A percentile compares a stretch with the other conserved stretches of the same genome.
These are phyloP conservation scores for Wallacemonas collosoma DNA, from an alignment of 208 protist species.

Conservation along the genomic window DNA sequence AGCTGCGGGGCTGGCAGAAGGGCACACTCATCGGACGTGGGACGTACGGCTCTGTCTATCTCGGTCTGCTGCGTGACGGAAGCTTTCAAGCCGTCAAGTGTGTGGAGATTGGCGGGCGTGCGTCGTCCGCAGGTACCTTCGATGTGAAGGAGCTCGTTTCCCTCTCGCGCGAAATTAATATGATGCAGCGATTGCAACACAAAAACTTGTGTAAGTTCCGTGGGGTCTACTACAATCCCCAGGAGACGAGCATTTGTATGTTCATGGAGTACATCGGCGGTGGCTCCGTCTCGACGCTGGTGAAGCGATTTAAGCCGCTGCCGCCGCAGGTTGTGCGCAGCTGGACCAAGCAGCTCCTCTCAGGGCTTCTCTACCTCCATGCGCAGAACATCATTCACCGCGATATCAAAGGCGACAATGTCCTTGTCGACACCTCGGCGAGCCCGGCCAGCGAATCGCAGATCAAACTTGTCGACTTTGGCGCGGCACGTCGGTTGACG, in stretches of 20 bases:
- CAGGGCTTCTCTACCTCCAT: constrained; percentile 88
- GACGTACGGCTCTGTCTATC: constrained; percentile 92
- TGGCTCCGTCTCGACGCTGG: constrained; percentile 78
- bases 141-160: constrained; percentile 79
- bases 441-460: constrained; percentile 57
- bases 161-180: constrained; percentile 90
- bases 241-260: constrained; percentile 77
- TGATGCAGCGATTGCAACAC: constrained; percentile 91
- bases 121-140: constrained; percentile 46
- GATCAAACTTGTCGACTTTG: constrained; percentile 93
- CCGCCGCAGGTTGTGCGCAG: constrained; percentile 77
- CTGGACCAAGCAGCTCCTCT: constrained; percentile 88
- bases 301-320: constrained; percentile 90
- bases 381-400: constrained; percentile 92
- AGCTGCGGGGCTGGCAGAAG: constrained; percentile 73
- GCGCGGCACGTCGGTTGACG: constrained; percentile 75
- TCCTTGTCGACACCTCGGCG: constrained; percentile 83
- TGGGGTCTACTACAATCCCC: constrained; percentile 73
- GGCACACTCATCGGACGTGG: constrained; percentile 87
- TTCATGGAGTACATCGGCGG: constrained; percentile 95
- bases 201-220: constrained; percentile 92
- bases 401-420: constrained; percentile 93
- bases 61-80: constrained; percentile 82
- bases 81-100: constrained; percentile 90
- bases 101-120: constrained; percentile 62